A percentile compares a stretch with the other conserved stretches of the same genome.
Evolutionary conservation across 2,329 filamentous ascomycete species (phyloP).

Genomic region (Aspergillus quadrilineatus): DNA sequence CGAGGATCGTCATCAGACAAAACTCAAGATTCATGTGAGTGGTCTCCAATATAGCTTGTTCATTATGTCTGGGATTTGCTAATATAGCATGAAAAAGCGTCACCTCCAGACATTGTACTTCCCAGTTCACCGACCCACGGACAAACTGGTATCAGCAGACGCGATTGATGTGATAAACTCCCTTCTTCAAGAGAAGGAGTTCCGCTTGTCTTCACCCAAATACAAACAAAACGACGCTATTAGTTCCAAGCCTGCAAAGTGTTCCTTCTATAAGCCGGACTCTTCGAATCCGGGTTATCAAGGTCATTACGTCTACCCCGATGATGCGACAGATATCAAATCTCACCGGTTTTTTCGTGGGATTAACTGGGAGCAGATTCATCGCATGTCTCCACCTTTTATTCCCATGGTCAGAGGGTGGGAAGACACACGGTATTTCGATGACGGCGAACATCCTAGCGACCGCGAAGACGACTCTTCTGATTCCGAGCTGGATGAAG

Average conservation of each 20-base stretch:
- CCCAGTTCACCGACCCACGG: slow-evolving; percentile 56
- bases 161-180: slow-evolving; percentile 75
- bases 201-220: slow-evolving; percentile 71
- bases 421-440: slow-evolving; percentile 86
- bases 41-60: background rate
- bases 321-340: slow-evolving; percentile 89
- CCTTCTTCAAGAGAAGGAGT: slow-evolving; percentile 71
- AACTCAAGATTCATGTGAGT: slow-evolving; percentile 76
- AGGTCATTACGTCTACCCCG: slow-evolving; percentile 70
- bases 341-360: slow-evolving; percentile 79
- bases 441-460: slow-evolving; percentile 64
- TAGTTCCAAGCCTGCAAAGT: slow-evolving; percentile 31
- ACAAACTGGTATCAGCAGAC: slow-evolving; percentile 61
- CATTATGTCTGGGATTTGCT: background rate
- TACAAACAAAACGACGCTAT: slow-evolving; percentile 67
- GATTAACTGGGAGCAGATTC: slow-evolving; percentile 74
- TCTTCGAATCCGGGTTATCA: slow-evolving; percentile 42
- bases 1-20: slow-evolving; percentile 78
- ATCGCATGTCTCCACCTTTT: slow-evolving; percentile 72
- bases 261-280: slow-evolving; percentile 33
- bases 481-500: slow-evolving; percentile 14
- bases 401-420: slow-evolving; percentile 67
- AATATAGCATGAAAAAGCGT: slow-evolving; percentile 49
- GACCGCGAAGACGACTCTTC: slow-evolving; percentile 16
- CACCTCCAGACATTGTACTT: slow-evolving; percentile 71